Evolutionary conservation across 306 rosid species (phyloP).

Genomic region (Crataegus laevigata): DNA sequence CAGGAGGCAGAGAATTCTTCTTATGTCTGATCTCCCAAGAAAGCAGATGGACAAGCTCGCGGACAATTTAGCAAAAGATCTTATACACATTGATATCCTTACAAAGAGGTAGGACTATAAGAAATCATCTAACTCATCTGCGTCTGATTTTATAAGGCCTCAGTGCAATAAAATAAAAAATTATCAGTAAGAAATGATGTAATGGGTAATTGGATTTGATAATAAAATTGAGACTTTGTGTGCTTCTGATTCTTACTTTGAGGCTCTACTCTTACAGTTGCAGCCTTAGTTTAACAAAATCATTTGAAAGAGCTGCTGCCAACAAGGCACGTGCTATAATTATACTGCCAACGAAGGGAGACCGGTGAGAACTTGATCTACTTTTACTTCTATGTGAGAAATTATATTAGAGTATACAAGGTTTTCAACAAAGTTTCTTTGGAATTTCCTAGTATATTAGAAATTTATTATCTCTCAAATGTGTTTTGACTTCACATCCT

Average conservation of each 20-base stretch:
- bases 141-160: background rate
- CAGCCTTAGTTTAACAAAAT: constrained; percentile 75
- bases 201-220: background rate
- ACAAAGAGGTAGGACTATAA: constrained; percentile 66
- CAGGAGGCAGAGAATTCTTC: constrained; percentile 94
- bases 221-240: constrained; percentile 2
- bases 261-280: constrained; percentile 60
- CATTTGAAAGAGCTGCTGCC: constrained; percentile 94
- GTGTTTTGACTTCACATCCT: constrained; percentile 34
- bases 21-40: constrained; percentile 95
- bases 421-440: background rate
- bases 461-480: constrained; percentile 11
- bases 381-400: constrained; percentile 1
- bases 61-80: constrained; percentile 67
- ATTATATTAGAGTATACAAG: background rate
- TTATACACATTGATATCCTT: constrained; percentile 77
- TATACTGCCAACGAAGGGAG: constrained; percentile 84
- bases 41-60: constrained; percentile 84
- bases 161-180: background rate
- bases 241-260: constrained; percentile 22
- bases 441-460: background rate
- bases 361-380: constrained; percentile 53
- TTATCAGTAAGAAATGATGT: background rate
- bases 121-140: constrained; percentile 7
- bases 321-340: constrained; percentile 86